A percentile compares a stretch with the other conserved stretches of the same genome.
These are phyloP conservation scores for Pontederia paniculata DNA, from an alignment of 176 grass and related monocot genomes.

Conservation along the genomic window DNA sequence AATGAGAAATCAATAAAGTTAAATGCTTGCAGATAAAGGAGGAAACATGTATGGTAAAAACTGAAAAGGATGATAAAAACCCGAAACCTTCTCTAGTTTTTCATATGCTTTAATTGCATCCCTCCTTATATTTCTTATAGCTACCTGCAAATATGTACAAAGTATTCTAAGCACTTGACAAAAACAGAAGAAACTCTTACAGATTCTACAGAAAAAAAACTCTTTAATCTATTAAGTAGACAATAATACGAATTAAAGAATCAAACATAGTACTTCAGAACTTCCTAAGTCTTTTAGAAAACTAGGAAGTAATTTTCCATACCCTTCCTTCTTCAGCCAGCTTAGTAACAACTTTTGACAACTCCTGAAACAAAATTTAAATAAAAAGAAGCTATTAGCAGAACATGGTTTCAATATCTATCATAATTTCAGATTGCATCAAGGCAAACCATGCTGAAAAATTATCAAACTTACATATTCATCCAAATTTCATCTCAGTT, in stretches of 20 bases:
- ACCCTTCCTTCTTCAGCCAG: conserved; percentile 97
- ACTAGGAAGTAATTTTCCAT: conserved; percentile 1
- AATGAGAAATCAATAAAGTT: conserved; percentile 14
- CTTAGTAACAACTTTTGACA: conserved; percentile 76
- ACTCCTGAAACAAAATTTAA: conserved; percentile 44
- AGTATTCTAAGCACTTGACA: too few species aligned
- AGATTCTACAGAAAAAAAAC: too few species aligned
- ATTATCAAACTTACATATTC: too few species aligned
- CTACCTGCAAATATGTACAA: conserved; percentile 35
- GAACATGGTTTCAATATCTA: background rate
- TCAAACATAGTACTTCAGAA: too few species aligned
- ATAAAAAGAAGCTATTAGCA: conserved; percentile 5
- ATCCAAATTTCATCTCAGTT: too few species aligned
- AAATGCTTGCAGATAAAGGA: conserved; percentile 9
- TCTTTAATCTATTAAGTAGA: too few species aligned
- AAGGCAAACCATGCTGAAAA: too few species aligned
- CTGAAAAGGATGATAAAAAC: background rate
- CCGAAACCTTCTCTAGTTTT: conserved; percentile 92
- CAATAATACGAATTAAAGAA: too few species aligned
- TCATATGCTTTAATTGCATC: conserved; percentile 90
- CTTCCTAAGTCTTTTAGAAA: background rate
- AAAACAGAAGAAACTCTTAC: too few species aligned
- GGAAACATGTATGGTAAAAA: background rate
- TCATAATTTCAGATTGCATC: background rate
- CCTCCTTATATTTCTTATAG: conserved; percentile 90